Base-by-base conservation (phyloP, 179 eudicot species). In the Beta macrorhiza region DNA sequence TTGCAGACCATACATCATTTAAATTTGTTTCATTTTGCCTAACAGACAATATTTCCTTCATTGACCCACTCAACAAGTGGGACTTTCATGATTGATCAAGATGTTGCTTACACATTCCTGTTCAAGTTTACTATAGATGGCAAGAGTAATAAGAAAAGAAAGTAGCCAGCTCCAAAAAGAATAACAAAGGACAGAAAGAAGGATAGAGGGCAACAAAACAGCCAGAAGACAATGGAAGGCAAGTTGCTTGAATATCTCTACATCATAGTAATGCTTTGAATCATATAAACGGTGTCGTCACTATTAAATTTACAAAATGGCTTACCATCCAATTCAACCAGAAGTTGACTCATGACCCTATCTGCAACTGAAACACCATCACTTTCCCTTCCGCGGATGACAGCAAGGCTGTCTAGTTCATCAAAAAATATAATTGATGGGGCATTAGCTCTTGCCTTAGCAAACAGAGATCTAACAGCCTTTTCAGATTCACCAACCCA, bases 401-500 rank as follows among this genome's bases (percentile, higher is more conserved):
- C 87, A 77, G 98, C 99, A 78, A 96, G 96, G 82, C 97, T 93
- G 88, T 96, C 99, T 72, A 96, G 89, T 87, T 96, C 98, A 85
- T 96, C 99, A 78, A 96, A 94, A 83, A 96, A 96, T 78, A 96
- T 91, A 71, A 96, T 88, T 9, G 99, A 93, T n/a, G 99, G 98
- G 51, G 97, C 91, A 88, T 91, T 92, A 20, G 90, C 93, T 88
- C 97, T 90, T 72, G 99, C 99, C 87, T 92, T 96, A 19, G 92
- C 93, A 79, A 96, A 96, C 58, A 96, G 82, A 57, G 98, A 90
- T 83, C 87, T 89, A 13, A 94, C 97, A 55, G 98, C 97, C 90
- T 96, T 96, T 84, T 96, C 99, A 55, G 99, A 92, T 90, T 96
- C 99, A 83, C 98, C 99, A 59, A 96, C 99, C 99, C 99, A 96